These are phyloP conservation scores for Colletotrichum sp. DNA, from an alignment of 2,329 filamentous ascomycete genomes.

Conservation along the genomic window DNA sequence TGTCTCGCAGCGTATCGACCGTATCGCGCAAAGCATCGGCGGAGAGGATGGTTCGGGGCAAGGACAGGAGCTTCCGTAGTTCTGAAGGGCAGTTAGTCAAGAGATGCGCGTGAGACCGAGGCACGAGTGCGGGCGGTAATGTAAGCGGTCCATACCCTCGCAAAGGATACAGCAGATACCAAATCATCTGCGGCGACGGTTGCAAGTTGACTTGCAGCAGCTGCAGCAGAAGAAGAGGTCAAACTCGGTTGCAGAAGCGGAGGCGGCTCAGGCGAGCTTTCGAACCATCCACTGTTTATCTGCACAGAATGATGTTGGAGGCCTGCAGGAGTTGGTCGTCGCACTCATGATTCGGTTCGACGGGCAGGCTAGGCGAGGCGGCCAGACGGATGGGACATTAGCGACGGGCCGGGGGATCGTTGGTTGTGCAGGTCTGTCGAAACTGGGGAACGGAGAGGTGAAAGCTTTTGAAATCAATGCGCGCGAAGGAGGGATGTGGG, in stretches of 20 bases:
- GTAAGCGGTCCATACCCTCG: slow-evolving; percentile 65
- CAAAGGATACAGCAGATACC: slow-evolving; percentile 79
- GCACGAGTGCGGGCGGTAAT: background rate
- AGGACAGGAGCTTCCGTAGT: slow-evolving; percentile 77
- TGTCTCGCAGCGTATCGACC: slow-evolving; percentile 74
- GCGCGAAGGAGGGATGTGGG: background rate
- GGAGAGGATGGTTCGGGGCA: slow-evolving; percentile 67
- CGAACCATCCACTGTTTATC: slow-evolving; percentile 7
- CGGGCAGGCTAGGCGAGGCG: background rate
- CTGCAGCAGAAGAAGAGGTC: slow-evolving; percentile 7
- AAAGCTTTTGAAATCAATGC: slow-evolving; percentile 2
- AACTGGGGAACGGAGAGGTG: background rate
- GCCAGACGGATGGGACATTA: background rate
- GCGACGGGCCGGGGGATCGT: background rate
- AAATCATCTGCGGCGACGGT: slow-evolving; percentile 61
- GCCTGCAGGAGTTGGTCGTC: background rate
- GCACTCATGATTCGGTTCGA: slow-evolving; percentile 12
- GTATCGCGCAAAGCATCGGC: slow-evolving; percentile 69
- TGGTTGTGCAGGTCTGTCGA: background rate
- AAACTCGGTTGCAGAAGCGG: background rate
- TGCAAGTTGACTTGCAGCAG: slow-evolving; percentile 20
- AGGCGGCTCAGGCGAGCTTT: slow-evolving; percentile 2
- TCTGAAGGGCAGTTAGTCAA: slow-evolving; percentile 44
- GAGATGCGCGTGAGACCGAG: background rate
- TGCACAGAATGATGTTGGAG: background rate